Percentiles rank a stretch among this genome's conserved stretches.
Evolutionary conservation across 2,329 filamentous ascomycete species (phyloP).

Genomic region (Magnaporthiopsis incrustans): DNA sequence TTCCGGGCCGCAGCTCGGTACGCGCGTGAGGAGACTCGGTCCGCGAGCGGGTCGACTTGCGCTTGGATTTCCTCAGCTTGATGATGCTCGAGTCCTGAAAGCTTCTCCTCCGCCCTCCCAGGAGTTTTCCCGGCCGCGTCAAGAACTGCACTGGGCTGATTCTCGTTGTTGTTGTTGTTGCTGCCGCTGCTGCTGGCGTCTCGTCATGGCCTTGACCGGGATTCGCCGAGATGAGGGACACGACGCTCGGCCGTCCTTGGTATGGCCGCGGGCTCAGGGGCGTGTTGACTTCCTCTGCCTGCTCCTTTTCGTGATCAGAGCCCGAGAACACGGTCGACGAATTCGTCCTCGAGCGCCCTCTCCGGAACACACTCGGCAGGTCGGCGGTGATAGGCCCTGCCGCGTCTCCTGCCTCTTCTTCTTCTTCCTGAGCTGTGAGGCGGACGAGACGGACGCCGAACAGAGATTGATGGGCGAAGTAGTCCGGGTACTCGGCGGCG

Average conservation of each 20-base stretch:
- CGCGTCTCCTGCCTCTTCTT: neutral
- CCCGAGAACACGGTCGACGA: neutral
- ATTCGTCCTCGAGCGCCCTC: neutral
- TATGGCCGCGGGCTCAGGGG: neutral
- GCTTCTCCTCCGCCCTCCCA: neutral
- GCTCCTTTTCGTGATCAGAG: neutral
- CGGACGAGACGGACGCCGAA: neutral
- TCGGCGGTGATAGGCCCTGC: neutral
- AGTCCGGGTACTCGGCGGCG: slow-evolving; percentile 3
- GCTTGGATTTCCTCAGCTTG: neutral
- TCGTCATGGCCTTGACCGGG: neutral
- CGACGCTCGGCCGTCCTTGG: neutral
- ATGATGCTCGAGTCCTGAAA: neutral
- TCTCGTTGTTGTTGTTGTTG: too few relatives aligned
- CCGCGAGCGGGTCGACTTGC: neutral
- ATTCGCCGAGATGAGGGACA: neutral
- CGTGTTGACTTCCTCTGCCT: neutral
- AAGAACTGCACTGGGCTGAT: neutral
- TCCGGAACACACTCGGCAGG: neutral
- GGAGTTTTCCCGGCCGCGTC: neutral
- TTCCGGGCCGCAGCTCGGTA: neutral
- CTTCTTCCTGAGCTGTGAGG: neutral
- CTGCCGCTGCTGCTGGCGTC: too few relatives aligned
- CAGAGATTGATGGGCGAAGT: neutral
- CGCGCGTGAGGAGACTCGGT: neutral